A percentile compares a stretch with the other conserved stretches of the same genome.
phyloP scores from a whole-genome alignment of 257 asterid species.

The Henckelia pumila region DNA sequence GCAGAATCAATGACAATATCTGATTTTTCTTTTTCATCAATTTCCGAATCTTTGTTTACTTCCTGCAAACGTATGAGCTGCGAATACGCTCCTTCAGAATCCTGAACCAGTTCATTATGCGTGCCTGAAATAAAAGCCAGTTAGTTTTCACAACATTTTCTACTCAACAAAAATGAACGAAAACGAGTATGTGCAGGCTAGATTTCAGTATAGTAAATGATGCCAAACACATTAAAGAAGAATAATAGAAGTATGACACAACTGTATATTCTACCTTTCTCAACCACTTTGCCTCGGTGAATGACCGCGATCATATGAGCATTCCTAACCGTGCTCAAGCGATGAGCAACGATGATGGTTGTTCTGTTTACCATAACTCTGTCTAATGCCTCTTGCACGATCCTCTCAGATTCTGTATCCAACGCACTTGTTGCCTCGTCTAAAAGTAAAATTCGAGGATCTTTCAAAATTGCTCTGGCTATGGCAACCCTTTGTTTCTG shows the following conservation, averaged over 20 bases:
- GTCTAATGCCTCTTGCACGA: conserved; percentile 51
- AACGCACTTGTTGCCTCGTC: conserved; percentile 69
- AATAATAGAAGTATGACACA: not conserved
- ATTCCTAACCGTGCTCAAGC: conserved; percentile 44
- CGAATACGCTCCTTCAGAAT: conserved; percentile 43
- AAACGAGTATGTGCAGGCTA: too few relatives aligned
- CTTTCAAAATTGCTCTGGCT: conserved; percentile 55
- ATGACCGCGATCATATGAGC: conserved; percentile 48
- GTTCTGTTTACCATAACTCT: conserved; percentile 45
- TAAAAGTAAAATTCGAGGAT: conserved; percentile 50
- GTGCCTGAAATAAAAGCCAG: conserved; percentile 32
- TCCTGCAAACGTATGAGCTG: conserved; percentile 41
- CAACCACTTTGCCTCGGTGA: conserved; percentile 43
- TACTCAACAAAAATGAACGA: too few relatives aligned
- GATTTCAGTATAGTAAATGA: too few relatives aligned
- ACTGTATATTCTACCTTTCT: conserved; percentile 38
- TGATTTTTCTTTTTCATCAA: conserved; percentile 31
- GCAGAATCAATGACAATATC: conserved; percentile 28
- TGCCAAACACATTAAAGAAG: too few relatives aligned
- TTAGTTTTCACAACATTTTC: not conserved
- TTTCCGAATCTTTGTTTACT: conserved; percentile 20
- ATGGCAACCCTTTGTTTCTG: conserved; percentile 60
- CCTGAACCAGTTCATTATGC: conserved; percentile 38
- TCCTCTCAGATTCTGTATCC: conserved; percentile 49
- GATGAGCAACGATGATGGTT: conserved; percentile 55